Evolutionary conservation across 352 stramenopile genomes (phyloP).

Genomic region (Phytophthora litchii): DNA sequence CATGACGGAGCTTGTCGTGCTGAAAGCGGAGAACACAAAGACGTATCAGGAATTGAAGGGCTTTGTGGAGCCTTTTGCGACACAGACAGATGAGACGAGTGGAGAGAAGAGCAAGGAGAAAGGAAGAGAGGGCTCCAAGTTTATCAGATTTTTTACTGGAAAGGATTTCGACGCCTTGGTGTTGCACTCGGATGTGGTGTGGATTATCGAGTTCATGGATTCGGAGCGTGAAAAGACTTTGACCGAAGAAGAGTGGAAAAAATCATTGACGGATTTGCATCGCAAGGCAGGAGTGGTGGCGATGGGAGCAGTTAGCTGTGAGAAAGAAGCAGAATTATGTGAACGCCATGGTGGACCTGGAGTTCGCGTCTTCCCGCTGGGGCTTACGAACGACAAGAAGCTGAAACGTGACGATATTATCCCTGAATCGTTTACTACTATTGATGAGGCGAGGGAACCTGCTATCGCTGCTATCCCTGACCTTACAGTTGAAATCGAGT

Average conservation of each 20-base stretch:
- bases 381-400: constrained; percentile 27
- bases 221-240: constrained; percentile 36
- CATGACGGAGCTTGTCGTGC: constrained; percentile 29
- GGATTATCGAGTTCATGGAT: constrained; percentile 71
- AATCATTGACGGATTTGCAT: constrained; percentile 52
- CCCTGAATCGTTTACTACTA: constrained; percentile 43
- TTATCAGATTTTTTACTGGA: constrained; percentile 47
- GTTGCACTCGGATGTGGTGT: constrained; percentile 54
- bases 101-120: constrained; percentile 15
- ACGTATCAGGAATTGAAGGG: constrained; percentile 58
- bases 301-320: constrained; percentile 59
- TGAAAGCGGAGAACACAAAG: constrained; percentile 56
- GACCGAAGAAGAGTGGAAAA: constrained; percentile 50
- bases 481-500: constrained; percentile 46
- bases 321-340: constrained; percentile 50
- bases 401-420: constrained; percentile 49
- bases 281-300: constrained; percentile 69
- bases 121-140: constrained; percentile 19
- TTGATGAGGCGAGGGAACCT: constrained; percentile 51
- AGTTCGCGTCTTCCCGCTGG: constrained; percentile 60
- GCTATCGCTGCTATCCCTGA: constrained; percentile 63
- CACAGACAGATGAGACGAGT: constrained; percentile 16
- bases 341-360: constrained; percentile 54
- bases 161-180: constrained; percentile 62
- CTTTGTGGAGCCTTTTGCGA: constrained; percentile 58